phyloP scores from a whole-genome alignment of 257 asterid genomes.

The Vinca minor region DNA sequence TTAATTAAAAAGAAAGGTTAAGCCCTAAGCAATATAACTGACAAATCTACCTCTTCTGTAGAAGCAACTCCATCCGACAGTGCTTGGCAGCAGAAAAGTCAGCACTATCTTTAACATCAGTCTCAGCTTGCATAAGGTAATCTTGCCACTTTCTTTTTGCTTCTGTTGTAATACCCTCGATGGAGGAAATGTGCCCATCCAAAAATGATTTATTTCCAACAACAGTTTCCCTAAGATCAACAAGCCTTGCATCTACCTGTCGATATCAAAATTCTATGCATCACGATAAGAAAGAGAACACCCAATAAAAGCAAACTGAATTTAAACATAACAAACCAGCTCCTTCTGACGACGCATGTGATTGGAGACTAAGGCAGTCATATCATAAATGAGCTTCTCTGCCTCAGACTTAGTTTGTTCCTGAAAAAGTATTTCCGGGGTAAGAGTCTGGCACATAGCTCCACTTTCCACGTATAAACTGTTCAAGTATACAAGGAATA shows the following conservation, averaged over 20 bases:
- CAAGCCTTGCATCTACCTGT: conserved; percentile 66
- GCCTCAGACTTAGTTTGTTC: conserved; percentile 59
- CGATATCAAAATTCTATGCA: background rate
- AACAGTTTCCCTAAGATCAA: conserved; percentile 46
- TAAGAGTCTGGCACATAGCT: conserved; percentile 11
- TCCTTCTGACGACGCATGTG: conserved; percentile 67
- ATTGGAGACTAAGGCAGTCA: conserved; percentile 58
- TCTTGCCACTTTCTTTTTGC: conserved; percentile 88
- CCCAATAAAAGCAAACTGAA: background rate
- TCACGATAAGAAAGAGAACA: conserved; percentile 6
- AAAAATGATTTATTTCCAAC: conserved; percentile 46
- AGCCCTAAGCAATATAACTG: background rate
- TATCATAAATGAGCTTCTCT: conserved; percentile 68
- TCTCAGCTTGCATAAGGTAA: conserved; percentile 44
- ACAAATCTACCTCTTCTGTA: conserved; percentile 52
- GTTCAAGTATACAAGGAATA: background rate
- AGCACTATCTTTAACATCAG: conserved; percentile 48
- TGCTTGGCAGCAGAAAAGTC: conserved; percentile 77
- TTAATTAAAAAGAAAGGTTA: background rate
- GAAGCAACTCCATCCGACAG: conserved; percentile 66
- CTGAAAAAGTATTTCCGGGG: conserved; percentile 25
- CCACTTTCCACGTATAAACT: background rate
- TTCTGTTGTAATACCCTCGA: conserved; percentile 63
- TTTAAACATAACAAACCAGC: conserved; percentile 37
- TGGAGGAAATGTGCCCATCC: conserved; percentile 56